These are phyloP conservation scores for Chlorella sp. DNA, from an alignment of 139 green algal genomes.

Conservation along the genomic window DNA sequence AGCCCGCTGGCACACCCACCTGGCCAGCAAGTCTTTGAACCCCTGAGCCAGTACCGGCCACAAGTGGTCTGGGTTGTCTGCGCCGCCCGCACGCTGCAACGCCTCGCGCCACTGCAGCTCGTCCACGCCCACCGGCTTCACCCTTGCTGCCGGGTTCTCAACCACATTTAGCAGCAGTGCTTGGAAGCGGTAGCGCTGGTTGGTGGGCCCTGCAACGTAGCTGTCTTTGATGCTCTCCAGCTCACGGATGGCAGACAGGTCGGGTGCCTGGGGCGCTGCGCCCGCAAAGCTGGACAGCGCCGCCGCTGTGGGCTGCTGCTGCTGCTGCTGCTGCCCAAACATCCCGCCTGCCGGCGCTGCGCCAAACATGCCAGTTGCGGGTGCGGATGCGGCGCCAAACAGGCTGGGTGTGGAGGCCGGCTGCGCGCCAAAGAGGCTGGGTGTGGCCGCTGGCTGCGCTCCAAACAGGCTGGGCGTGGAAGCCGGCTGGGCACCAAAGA, in stretches of 20 bases:
- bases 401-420: neutral
- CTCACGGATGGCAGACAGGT: conserved; percentile 50
- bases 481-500: neutral
- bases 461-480: conserved; percentile 34
- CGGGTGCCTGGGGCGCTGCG: conserved; percentile 15
- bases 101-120: conserved; percentile 81
- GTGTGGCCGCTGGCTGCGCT: neutral
- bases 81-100: conserved; percentile 62
- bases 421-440: conserved; percentile 31
- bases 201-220: conserved; percentile 35
- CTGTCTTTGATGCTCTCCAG: conserved; percentile 57
- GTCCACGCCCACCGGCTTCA: conserved; percentile 71
- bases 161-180: conserved; percentile 79
- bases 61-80: conserved; percentile 68
- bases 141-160: conserved; percentile 62
- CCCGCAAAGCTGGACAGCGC: conserved; percentile 5
- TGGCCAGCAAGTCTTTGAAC: conserved; percentile 71
- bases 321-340: conserved; percentile 6
- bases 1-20: conserved; percentile 10
- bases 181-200: conserved; percentile 67
- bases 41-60: conserved; percentile 78
- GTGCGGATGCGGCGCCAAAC: conserved; percentile 18
- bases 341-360: neutral
- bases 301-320: neutral
- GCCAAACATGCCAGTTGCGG: conserved; percentile 11